Percentiles rank a stretch among this genome's conserved stretches.
These are phyloP conservation scores for Alternaria sp. DNA, from an alignment of 2,329 filamentous ascomycete genomes.

Conservation along the genomic window DNA sequence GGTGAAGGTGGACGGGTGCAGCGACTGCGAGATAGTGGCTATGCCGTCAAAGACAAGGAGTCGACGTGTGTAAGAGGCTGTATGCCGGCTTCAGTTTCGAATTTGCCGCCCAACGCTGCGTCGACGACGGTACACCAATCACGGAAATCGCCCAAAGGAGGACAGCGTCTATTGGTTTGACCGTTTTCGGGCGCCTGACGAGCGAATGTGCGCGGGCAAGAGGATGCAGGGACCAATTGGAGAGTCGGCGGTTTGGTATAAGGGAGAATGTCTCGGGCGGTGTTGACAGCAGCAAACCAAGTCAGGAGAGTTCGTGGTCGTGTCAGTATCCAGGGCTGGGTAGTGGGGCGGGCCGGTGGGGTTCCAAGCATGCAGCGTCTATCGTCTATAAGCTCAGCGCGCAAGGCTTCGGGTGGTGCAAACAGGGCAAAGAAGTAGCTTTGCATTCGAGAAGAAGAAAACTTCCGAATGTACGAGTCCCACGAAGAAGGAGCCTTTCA, in stretches of 20 bases:
- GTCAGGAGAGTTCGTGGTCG: conserved; percentile 35
- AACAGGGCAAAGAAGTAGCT: neutral
- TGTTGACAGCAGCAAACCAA: conserved; percentile 28
- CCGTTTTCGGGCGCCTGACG: conserved; percentile 39
- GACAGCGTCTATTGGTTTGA: conserved; percentile 53
- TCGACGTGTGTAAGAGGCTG: conserved; percentile 17
- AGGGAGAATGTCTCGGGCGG: conserved; percentile 30
- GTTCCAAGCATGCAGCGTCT: conserved; percentile 29
- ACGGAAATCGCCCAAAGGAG: conserved; percentile 44
- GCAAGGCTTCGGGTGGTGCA: conserved; percentile 24
- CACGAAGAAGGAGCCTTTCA: conserved; percentile 3
- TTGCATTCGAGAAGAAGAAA: conserved; percentile 1
- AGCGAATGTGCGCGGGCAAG: conserved; percentile 23
- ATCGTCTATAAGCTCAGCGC: conserved; percentile 26
- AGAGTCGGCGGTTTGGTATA: conserved; percentile 17
- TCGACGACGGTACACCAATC: conserved; percentile 50
- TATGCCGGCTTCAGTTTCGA: conserved; percentile 40
- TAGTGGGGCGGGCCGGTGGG: conserved; percentile 40
- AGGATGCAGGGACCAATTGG: conserved; percentile 36
- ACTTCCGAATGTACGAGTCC: neutral
- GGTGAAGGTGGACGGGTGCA: conserved; percentile 12
- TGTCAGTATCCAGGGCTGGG: conserved; percentile 25
- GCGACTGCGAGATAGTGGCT: conserved; percentile 9
- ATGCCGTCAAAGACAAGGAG: conserved; percentile 20
- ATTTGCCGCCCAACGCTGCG: conserved; percentile 50